Evolutionary conservation across 768 basidiomycete genomes (phyloP), one percentile per base, ranked within the genome.

Genomic region (Rhizopogon vesiculosus): DNA sequence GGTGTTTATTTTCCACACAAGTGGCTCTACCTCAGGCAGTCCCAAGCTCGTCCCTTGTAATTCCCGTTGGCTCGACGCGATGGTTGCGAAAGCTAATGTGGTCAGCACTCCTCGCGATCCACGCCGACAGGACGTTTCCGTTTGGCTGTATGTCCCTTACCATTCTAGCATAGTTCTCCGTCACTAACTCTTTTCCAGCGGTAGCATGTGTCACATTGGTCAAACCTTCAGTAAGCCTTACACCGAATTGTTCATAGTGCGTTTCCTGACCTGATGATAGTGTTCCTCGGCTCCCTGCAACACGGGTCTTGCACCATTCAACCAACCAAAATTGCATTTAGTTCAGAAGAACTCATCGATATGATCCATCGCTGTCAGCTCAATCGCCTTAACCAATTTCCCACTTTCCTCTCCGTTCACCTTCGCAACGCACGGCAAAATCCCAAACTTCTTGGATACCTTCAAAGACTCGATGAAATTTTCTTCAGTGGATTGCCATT

Each of bases 201-300:
- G 89, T 55, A 87, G 85, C 75, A 87, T 91, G 86, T 89, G 85
- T 66, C 89, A 90, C 70, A 90, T 90, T 58, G 89, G 72, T 29
- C 87, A 90, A 69, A 82, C 78, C 42, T 88, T 84, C 77, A 84
- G 87, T 88, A 70, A 75, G 85, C 74, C 16, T 48, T 45, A 53
- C 51, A 53, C 52, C 55, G 55, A 35, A 64, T 61, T 42, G 63
- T 62, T 51, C 53, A 35, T 16, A 9, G 12, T 55, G 64, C 66
- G 60, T 67, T 61, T 59, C 31, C 62, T 58, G 57, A 62, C 46
- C 33, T 53, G 40, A 46, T 54, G 54, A 57, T 59, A 86, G 87
- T 89, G 83, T 75, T 91, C 44, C 72, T 90, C 62, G 86, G 88
- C 48, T 74, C 78, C 56, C 72, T 92, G 28, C 86, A 89, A 64